Base-by-base conservation (phyloP, 2,329 filamentous ascomycete genomes). In the Trichophyton simii region DNA sequence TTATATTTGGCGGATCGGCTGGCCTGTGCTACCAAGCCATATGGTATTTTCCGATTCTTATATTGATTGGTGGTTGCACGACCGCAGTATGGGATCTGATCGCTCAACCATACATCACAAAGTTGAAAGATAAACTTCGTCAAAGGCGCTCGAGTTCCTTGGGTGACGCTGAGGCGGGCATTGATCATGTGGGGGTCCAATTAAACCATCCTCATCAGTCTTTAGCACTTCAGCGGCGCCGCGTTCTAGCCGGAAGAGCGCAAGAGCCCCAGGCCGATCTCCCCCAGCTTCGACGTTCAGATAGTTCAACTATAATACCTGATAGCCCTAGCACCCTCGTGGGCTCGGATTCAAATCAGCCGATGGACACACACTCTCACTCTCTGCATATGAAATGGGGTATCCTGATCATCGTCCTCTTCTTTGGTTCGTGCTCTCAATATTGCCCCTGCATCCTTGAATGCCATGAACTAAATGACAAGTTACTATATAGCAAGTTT, bases 31-130 rank as follows among this genome's bases (percentile, higher is more conserved):
- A 89, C 66, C 88, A 84, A 58, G 82, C 86, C 0, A 72, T 90
- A 0, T 91, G 87, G 87, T 91, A 87, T 65, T 90, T 89, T 54
- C 87, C 87, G 0, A 67, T 83, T 0, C 68, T 90, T 3, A 85
- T 89, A 72, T 66, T 80, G 0, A 65, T 77, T 0, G 82, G 79
- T 0, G 87, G 86, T 0, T 9, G 78, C 1, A 70, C 72, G 0
- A 81, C 83, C 0, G 70, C 83, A 0, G 60, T 81, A 0, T 84
- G 82, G 76, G 86, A 89, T 70, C 75, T 73, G 50, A 75, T 77
- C 48, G 79, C 80, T 73, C 66, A 81, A 5, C 77, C 80, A n/a
- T 69, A 73, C 0, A 69, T 77, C 3, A 68, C 72, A 25, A 73
- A 70, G 55, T 72, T 70, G 62, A 67, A 61, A 44, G 50, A 59